A percentile compares a stretch with the other conserved stretches of the same genome.
These are phyloP conservation scores for Penstemon davidsonii DNA, from an alignment of 257 asterid genomes.

Conservation along the genomic window DNA sequence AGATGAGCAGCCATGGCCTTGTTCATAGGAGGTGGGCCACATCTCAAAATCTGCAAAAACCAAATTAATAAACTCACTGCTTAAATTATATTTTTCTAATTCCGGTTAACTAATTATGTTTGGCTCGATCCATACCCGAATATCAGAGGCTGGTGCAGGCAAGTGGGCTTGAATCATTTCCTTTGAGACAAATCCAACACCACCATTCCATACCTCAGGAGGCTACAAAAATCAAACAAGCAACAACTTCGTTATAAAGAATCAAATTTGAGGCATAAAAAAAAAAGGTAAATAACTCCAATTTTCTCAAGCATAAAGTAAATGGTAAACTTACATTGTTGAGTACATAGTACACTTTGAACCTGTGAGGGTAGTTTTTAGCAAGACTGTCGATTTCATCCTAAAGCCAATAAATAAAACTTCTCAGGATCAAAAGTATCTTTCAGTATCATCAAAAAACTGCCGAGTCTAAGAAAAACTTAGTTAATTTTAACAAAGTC, in stretches of 20 bases:
- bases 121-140: slow-evolving; percentile 47
- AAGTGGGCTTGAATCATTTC: slow-evolving; percentile 86
- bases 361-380: slow-evolving; percentile 52
- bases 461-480: neutral
- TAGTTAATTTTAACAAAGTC: neutral
- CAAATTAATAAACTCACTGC: slow-evolving; percentile 10
- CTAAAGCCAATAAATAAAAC: slow-evolving; percentile 40
- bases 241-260: neutral
- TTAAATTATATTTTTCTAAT: too few species aligned
- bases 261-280: neutral
- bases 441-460: neutral
- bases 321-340: slow-evolving; percentile 58
- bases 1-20: slow-evolving; percentile 96
- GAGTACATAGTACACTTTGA: slow-evolving; percentile 75
- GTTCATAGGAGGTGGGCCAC: slow-evolving; percentile 99
- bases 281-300: neutral
- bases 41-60: slow-evolving; percentile 69
- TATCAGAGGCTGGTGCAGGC: slow-evolving; percentile 91
- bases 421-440: slow-evolving; percentile 12
- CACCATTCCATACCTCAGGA: slow-evolving; percentile 89
- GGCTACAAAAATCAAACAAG: slow-evolving; percentile 50
- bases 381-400: slow-evolving; percentile 73
- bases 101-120: too few species aligned
- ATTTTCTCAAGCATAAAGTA: neutral
- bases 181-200: slow-evolving; percentile 84